Percentiles rank a stretch among this genome's conserved stretches.
Conservation (phyloP, 352 stramenopile genomes). For the Phytopythium cucurbitacearum region DNA sequence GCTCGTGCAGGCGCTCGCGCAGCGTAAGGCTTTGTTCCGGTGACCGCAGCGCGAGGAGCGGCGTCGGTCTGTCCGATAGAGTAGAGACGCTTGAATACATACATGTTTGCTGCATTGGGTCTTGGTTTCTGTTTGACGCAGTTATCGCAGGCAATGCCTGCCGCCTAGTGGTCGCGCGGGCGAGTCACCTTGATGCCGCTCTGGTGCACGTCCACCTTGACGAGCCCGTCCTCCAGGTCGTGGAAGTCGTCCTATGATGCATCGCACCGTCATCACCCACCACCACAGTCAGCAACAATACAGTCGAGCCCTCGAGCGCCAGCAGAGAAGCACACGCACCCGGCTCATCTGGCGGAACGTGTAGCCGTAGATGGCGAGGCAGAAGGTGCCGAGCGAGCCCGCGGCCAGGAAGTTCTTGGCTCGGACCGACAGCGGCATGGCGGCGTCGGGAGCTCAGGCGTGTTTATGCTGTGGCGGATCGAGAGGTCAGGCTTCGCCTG, state of each 20-base stretch:
- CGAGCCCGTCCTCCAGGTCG: conserved; percentile 57
- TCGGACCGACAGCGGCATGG: conserved; percentile 63
- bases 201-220: conserved; percentile 78
- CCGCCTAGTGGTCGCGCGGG: conserved; percentile 35
- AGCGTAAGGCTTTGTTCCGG: conserved; percentile 35
- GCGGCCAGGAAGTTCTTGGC: conserved; percentile 77
- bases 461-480: conserved; percentile 1
- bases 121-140: background rate
- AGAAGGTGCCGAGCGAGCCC: conserved; percentile 59
- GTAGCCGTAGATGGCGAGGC: conserved; percentile 64
- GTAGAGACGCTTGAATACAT: background rate
- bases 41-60: conserved; percentile 5
- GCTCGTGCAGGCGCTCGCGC: conserved; percentile 25
- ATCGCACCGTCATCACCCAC: background rate
- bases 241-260: conserved; percentile 70
- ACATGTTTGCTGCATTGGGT: too few relatives aligned
- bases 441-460: background rate
- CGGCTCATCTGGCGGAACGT: conserved; percentile 80
- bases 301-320: background rate
- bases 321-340: conserved; percentile 18
- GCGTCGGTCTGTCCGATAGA: background rate
- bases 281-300: background rate
- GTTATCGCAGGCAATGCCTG: background rate
- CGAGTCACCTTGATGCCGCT: conserved; percentile 61
- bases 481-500: background rate